These are phyloP conservation scores for Quercus aquifolioides DNA, from an alignment of 306 rosid genomes.

Conservation along the genomic window DNA sequence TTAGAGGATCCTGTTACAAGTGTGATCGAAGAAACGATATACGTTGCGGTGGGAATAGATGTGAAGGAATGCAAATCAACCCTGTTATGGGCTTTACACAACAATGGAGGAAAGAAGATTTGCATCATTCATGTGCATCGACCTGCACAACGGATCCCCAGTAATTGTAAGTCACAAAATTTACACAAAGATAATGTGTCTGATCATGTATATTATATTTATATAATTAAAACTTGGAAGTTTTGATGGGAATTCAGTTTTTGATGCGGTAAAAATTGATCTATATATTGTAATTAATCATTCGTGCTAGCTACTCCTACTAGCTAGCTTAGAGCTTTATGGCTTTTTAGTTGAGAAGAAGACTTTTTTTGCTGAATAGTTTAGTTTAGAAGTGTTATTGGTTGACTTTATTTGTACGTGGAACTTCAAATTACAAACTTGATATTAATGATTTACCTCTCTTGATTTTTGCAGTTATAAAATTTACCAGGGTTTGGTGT, in stretches of 20 bases:
- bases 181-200: not conserved
- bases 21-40: slow-evolving; percentile 38
- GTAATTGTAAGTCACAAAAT: slow-evolving; percentile 42
- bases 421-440: not conserved
- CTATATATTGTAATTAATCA: not conserved
- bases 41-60: slow-evolving; percentile 66
- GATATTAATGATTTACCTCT: no score
- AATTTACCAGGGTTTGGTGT: no score
- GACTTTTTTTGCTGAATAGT: no score
- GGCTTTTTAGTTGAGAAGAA: no score
- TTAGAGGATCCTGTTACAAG: slow-evolving; percentile 30
- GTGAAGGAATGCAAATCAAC: slow-evolving; percentile 54
- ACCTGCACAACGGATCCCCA: slow-evolving; percentile 63
- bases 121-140: slow-evolving; percentile 61
- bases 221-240: not conserved
- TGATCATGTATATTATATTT: not conserved
- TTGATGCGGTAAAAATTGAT: not conserved
- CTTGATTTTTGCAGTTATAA: not conserved
- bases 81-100: slow-evolving; percentile 67
- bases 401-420: not conserved
- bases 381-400: not conserved
- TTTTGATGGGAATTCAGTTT: not conserved
- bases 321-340: no score
- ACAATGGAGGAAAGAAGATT: slow-evolving; percentile 68
- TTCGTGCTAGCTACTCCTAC: no score